Conservation (phyloP, 2,329 filamentous ascomycete genomes). For the Coniochaeta pulveracea region DNA sequence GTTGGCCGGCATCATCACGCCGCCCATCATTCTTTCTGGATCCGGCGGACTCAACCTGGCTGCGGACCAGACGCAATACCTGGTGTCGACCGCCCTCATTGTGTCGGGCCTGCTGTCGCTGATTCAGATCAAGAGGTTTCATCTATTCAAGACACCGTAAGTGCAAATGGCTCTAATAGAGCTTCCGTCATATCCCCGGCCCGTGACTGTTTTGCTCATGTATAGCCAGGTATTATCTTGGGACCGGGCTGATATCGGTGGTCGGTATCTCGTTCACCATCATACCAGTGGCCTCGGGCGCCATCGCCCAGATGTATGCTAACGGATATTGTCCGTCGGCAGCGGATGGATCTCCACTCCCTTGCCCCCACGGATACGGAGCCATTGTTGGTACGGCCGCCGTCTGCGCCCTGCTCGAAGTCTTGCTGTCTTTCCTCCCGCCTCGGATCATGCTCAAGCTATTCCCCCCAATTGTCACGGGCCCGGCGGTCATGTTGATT, state of each 20-base stretch:
- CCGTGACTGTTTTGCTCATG: too few relatives aligned
- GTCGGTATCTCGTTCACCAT: conserved; percentile 70
- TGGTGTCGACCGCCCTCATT: conserved; percentile 69
- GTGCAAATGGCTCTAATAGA: too few relatives aligned
- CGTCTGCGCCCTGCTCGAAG: conserved; percentile 56
- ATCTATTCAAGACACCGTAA: conserved; percentile 53
- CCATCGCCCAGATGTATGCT: conserved; percentile 65
- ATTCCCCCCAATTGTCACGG: conserved; percentile 57
- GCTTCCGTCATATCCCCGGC: too few relatives aligned
- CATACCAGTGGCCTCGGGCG: conserved; percentile 62
- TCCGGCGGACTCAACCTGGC: conserved; percentile 52
- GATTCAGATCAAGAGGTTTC: conserved; percentile 69
- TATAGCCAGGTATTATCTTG: conserved; percentile 52
- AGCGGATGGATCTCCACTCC: conserved; percentile 51
- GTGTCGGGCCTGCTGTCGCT: conserved; percentile 65
- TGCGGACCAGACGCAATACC: conserved; percentile 55
- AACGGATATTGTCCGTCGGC: conserved; percentile 56
- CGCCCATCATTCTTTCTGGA: conserved; percentile 60
- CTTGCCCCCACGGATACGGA: conserved; percentile 69
- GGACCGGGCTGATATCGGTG: conserved; percentile 71
- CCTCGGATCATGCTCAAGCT: conserved; percentile 57
- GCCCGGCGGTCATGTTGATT: conserved; percentile 47
- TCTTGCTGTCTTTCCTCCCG: conserved; percentile 64
- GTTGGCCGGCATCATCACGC: conserved; percentile 65
- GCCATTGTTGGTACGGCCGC: conserved; percentile 60